phyloP scores from a whole-genome alignment of 2,329 filamentous ascomycete species.

The Phialemonium atrogriseum region DNA sequence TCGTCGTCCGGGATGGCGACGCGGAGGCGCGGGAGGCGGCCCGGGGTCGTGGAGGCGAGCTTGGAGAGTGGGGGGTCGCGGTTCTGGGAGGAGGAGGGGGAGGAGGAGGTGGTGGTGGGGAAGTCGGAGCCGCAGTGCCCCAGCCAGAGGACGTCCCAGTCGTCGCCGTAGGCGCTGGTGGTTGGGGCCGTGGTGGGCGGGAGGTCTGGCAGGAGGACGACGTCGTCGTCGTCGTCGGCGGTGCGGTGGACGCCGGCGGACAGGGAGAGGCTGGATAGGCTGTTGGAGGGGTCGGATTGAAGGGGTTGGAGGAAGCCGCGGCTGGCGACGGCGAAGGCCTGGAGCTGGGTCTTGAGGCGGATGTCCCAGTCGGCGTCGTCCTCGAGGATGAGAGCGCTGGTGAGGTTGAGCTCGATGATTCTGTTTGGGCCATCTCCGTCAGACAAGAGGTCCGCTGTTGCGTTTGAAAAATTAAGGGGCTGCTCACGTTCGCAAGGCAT shows the following conservation, averaged over 20 bases:
- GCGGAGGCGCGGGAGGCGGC: constrained; percentile 5
- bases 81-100: too few species aligned
- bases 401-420: constrained; percentile 34
- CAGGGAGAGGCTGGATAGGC: background rate
- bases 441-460: constrained; percentile 1
- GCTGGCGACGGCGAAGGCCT: constrained; percentile 26
- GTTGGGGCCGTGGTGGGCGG: constrained; percentile 9
- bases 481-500: constrained; percentile 21
- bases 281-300: background rate
- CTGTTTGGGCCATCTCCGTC: constrained; percentile 11
- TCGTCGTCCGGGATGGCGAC: constrained; percentile 18
- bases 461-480: constrained; percentile 7
- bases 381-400: constrained; percentile 43
- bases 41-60: background rate
- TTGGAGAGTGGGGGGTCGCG: too few species aligned
- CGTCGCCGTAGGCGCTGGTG: constrained; percentile 35
- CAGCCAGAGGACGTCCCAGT: constrained; percentile 46
- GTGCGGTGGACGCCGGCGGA: background rate
- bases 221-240: constrained; percentile 12
- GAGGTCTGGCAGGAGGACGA: constrained; percentile 9
- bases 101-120: constrained; percentile 6
- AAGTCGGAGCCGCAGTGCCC: constrained; percentile 36
- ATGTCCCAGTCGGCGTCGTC: constrained; percentile 53
- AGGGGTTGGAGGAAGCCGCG: constrained; percentile 20
- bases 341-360: constrained; percentile 37